Evolutionary conservation across 2,329 filamentous ascomycete species (phyloP).

Genomic region (Bipolaris oryzae): DNA sequence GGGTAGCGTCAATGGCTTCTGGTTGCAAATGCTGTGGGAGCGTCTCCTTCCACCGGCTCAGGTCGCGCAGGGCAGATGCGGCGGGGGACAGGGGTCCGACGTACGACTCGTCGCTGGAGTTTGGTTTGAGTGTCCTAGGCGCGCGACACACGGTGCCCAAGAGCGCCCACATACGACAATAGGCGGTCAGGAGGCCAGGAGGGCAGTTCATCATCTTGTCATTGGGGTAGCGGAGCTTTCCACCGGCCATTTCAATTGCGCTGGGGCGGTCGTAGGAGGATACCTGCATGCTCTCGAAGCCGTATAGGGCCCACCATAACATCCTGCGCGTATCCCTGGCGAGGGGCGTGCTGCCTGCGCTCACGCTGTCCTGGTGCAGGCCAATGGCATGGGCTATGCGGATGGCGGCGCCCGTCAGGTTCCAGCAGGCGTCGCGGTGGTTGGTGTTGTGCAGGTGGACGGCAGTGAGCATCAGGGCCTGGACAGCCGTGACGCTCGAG

Average conservation of each 20-base stretch:
- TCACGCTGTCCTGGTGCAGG: constrained; percentile 51
- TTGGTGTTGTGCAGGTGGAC: constrained; percentile 55
- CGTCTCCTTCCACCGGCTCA: constrained; percentile 48
- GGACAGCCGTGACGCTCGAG: constrained; percentile 51
- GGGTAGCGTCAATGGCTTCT: constrained; percentile 41
- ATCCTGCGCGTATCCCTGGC: constrained; percentile 55
- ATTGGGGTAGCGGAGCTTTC: constrained; percentile 45
- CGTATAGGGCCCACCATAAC: constrained; percentile 61
- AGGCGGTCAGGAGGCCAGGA: constrained; percentile 50
- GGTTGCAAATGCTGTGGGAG: constrained; percentile 48
- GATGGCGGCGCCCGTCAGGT: constrained; percentile 52
- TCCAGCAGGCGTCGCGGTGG: constrained; percentile 54
- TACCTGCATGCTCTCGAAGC: constrained; percentile 55
- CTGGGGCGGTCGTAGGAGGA: constrained; percentile 54
- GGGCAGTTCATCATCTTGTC: constrained; percentile 47
- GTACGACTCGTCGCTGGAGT: constrained; percentile 46
- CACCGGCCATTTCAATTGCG: constrained; percentile 49
- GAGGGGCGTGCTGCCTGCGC: constrained; percentile 44
- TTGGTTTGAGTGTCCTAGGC: constrained; percentile 40
- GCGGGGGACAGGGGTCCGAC: constrained; percentile 49
- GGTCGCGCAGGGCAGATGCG: constrained; percentile 47
- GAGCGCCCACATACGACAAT: constrained; percentile 45
- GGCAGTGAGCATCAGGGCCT: constrained; percentile 52
- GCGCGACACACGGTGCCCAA: constrained; percentile 49
- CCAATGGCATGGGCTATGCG: constrained; percentile 55